Base-by-base conservation (phyloP, 257 asterid genomes). In the Solanum sejunctum region DNA sequence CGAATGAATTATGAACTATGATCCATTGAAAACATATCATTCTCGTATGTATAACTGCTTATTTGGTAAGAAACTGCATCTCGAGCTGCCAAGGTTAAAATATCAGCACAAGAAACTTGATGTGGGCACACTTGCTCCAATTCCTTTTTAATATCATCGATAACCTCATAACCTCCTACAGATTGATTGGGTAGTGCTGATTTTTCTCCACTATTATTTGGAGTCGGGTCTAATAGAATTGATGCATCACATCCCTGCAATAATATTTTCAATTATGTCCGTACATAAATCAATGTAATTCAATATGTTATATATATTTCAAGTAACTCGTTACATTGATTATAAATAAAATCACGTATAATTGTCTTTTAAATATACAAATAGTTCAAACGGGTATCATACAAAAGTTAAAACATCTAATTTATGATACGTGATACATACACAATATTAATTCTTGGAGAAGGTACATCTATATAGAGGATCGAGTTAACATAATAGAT, bases 31-130 rank as follows among this genome's bases (percentile, higher is more conserved):
- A 23, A 26, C 20, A 12, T 2, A 39, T 10, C 9, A 67, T 32
- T 12, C 36, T 67, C 12, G 36, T 36, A 10, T 12, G 58, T 73
- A 32, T 32, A 21, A 1, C 23, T 21, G 7, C 26, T 51, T 51
- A 77, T 63, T 77, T 77, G 90, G 81, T 87, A 85, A 2, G 92
- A 89, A 61, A 91, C 91, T 1, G 90, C 83, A 52, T 92, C 95
- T 52, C 93, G 79, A 6, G 93, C 84, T 72, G 88, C 86, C 72
- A 92, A 88, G 12, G 95, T 89, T 8, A 92, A 26, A 73, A 91
- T 86, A 66, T 92, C 93, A 16, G 93, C 95, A 83, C 95, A 92
- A 11, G 95, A 92, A 5, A 92, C 95, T 10, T 41, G 75, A 12
- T 87, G 87, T 0, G 90, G 91, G 61, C 92, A 91, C 9, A 55